Evolutionary conservation across 2,329 filamentous ascomycete species (phyloP).

Genomic region (Colletotrichum truncatum): DNA sequence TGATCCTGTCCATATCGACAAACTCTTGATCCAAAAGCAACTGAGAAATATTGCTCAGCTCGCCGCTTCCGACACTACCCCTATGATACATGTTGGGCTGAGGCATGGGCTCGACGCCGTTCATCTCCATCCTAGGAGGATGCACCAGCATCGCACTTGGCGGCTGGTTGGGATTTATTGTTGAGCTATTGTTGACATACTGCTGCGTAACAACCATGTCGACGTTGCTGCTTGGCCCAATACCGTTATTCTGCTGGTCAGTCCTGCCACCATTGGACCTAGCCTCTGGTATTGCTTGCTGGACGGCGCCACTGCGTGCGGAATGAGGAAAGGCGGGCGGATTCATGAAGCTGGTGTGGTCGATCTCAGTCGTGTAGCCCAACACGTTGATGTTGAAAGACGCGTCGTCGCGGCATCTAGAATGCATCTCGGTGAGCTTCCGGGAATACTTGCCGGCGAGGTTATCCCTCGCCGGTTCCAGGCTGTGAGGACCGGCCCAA

Average conservation of each 20-base stretch:
- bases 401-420: slow-evolving; percentile 14
- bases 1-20: slow-evolving; percentile 34
- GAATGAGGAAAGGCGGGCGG: background rate
- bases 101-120: background rate
- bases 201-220: slow-evolving; percentile 1
- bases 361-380: slow-evolving; percentile 16
- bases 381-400: slow-evolving; percentile 20
- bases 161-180: background rate
- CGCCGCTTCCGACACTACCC: slow-evolving; percentile 19
- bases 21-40: slow-evolving; percentile 32
- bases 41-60: slow-evolving; percentile 35
- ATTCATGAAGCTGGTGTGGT: background rate
- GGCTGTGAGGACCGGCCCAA: slow-evolving; percentile 31
- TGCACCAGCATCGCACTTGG: background rate
- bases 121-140: background rate
- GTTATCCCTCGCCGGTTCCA: slow-evolving; percentile 3
- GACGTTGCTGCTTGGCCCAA: background rate
- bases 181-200: background rate
- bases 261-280: too few relatives aligned
- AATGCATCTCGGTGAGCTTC: slow-evolving; percentile 30
- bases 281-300: fast-evolving
- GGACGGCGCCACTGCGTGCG: fast-evolving
- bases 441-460: slow-evolving; percentile 31
- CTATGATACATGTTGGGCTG: slow-evolving; percentile 4
- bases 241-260: too few relatives aligned